Base-by-base conservation (phyloP, 441 rosid genomes). In the Gossypium davidsonii region DNA sequence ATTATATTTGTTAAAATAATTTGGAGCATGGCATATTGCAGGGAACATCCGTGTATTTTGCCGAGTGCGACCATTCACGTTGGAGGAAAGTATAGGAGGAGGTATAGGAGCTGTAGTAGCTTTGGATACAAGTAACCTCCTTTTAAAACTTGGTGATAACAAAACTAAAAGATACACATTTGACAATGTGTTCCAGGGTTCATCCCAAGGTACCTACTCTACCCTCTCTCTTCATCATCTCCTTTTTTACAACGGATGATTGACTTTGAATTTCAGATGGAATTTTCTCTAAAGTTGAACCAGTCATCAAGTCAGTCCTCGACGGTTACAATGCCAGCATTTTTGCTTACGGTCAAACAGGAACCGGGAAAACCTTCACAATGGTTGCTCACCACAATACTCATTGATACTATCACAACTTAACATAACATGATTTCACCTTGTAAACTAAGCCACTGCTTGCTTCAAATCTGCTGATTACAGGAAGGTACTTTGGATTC, bases 321-420 rank as follows among this genome's bases (percentile, higher is more conserved):
- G 96, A 92, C 76, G 97, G 97, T 28, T 90, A 87, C 81, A 92
- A 92, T 73, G 97, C 94, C 51, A 89, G 97, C 79, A 85, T 92
- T 78, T 89, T 90, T 53, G 96, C 97, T 0, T 89, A 88, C 10
- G 96, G 97, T 49, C 97, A 92, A 82, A 92, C 97, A 0, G 96
- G 94, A 75, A 86, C 96, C 4, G 97, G 97, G 10, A 92, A 92
- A 73, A 92, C 93, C 49, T 89, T 76, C 79, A 86, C 96, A 55
- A 92, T 92, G 97, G 97, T 91, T 89, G 97, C 93, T 91, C 74
- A 84, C 77, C 18, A 67, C 25, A 44, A n/a, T 10, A 26, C 25
- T 62, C 12, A 23, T 26, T 10, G 20, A 21, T 26, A 57, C 31
- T 20, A 56, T 10, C 18, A 56, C 11, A 56, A 56, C 60, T 20